These are phyloP conservation scores for Eutypella sp. DNA, from an alignment of 2,329 filamentous ascomycete genomes.

Conservation along the genomic window DNA sequence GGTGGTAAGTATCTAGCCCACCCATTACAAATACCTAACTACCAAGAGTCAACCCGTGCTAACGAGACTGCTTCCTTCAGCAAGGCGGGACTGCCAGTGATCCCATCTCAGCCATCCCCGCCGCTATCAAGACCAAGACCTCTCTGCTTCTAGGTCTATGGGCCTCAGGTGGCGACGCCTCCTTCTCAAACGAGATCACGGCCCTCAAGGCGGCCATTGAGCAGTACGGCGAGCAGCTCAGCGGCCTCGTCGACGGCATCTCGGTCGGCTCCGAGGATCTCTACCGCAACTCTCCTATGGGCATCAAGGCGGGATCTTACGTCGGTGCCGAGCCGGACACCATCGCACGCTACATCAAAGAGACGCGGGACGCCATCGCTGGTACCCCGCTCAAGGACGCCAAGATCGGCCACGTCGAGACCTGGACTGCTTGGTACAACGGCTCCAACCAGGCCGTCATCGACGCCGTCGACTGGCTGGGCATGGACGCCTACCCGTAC, in stretches of 20 bases:
- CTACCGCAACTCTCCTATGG: slow-evolving; percentile 71
- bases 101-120: slow-evolving; percentile 51
- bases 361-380: slow-evolving; percentile 59
- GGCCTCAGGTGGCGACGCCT: slow-evolving; percentile 62
- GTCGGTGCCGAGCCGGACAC: slow-evolving; percentile 57
- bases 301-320: slow-evolving; percentile 57
- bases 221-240: slow-evolving; percentile 63
- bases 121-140: slow-evolving; percentile 76
- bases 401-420: slow-evolving; percentile 80
- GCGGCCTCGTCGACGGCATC: slow-evolving; percentile 69
- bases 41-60: slow-evolving; percentile 3
- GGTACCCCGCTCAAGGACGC: slow-evolving; percentile 54
- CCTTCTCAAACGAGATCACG: slow-evolving; percentile 66
- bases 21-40: not conserved
- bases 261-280: slow-evolving; percentile 84
- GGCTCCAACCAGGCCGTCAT: slow-evolving; percentile 66
- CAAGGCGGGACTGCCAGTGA: slow-evolving; percentile 61
- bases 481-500: slow-evolving; percentile 82
- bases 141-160: slow-evolving; percentile 78
- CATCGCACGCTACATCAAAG: slow-evolving; percentile 64
- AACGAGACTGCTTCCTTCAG: slow-evolving; percentile 27
- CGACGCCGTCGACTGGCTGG: slow-evolving; percentile 69
- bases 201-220: slow-evolving; percentile 66
- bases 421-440: slow-evolving; percentile 78
- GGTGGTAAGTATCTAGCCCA: slow-evolving; percentile 40